Percentiles rank a stretch among this genome's conserved stretches.
Conservation (phyloP, 1,284 basidiomycete genomes). For the Cutaneotrichosporon sp. region DNA sequence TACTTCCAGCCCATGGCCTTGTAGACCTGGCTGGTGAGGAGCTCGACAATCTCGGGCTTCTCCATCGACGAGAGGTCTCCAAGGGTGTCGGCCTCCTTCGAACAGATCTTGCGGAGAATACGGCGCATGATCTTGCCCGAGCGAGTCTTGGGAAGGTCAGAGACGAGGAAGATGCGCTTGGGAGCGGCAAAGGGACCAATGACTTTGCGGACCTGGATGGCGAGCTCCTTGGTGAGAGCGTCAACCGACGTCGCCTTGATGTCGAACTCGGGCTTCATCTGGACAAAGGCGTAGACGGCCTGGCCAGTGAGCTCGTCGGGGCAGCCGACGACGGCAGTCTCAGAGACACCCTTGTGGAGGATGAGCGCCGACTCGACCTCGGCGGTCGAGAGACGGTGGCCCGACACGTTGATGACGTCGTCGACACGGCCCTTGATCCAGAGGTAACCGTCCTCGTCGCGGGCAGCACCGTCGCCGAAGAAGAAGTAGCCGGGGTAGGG, state of each 20-base stretch:
- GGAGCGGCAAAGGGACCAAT: slow-evolving; percentile 88
- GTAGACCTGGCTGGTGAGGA: slow-evolving; percentile 16
- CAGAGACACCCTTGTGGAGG: slow-evolving; percentile 88
- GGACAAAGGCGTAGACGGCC: slow-evolving; percentile 77
- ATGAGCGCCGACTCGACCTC: slow-evolving; percentile 97
- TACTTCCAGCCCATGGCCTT: slow-evolving; percentile 15
- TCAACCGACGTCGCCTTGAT: slow-evolving; percentile 69
- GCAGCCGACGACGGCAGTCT: slow-evolving; percentile 90
- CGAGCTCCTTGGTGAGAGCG: slow-evolving; percentile 78
- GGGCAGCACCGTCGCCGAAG: slow-evolving; percentile 92
- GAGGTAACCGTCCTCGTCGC: slow-evolving; percentile 94
- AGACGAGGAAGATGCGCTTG: slow-evolving; percentile 74
- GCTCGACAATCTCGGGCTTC: slow-evolving; percentile 76
- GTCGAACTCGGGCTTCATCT: slow-evolving; percentile 70
- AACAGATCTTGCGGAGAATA: slow-evolving; percentile 91
- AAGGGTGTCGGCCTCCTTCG: slow-evolving; percentile 88
- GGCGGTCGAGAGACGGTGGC: slow-evolving; percentile 93
- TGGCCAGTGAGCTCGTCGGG: slow-evolving; percentile 75
- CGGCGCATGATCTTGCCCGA: slow-evolving; percentile 96
- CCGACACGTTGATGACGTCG: slow-evolving; percentile 68
- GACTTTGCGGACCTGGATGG: slow-evolving; percentile 90
- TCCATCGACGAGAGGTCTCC: slow-evolving; percentile 89
- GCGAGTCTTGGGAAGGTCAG: slow-evolving; percentile 91
- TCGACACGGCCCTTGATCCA: slow-evolving; percentile 99
- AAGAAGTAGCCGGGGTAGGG: slow-evolving; percentile 65